Conservation (phyloP, 176 grass and related monocot species). For the Oryza meridionalis region DNA sequence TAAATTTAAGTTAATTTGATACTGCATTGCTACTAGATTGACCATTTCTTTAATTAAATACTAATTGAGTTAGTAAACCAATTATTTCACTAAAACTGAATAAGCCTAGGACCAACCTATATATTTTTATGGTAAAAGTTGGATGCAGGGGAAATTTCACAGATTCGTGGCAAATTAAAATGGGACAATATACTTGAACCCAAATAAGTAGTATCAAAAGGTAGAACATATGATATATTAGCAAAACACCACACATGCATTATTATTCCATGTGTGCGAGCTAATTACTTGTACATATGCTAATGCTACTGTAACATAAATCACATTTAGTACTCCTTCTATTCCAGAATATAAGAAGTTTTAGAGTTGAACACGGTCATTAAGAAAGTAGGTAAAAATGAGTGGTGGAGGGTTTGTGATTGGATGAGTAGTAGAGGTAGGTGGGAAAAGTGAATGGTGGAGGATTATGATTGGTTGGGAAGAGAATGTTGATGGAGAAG, state of each 20-base stretch:
- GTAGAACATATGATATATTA: not conserved
- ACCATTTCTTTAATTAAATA: not conserved
- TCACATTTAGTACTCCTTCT: no score
- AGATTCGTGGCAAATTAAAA: not conserved
- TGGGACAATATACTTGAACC: not conserved
- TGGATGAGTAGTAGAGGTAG: no score
- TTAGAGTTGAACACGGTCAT: no score
- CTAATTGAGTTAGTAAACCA: not conserved
- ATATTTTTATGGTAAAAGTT: not conserved
- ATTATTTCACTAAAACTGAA: not conserved
- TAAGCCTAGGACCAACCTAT: not conserved
- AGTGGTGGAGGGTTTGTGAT: no score
- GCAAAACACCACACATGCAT: not conserved
- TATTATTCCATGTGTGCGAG: not conserved
- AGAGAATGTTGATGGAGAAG: no score
- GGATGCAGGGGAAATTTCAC: not conserved
- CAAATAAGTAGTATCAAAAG: not conserved
- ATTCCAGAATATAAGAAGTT: no score
- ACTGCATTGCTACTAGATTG: not conserved
- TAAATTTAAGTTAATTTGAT: not conserved
- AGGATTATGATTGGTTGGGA: no score
- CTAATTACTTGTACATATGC: no score
- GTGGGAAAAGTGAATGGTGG: no score
- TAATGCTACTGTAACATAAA: no score
- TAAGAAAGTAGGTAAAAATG: no score